Base-by-base conservation (phyloP, 2,329 filamentous ascomycete genomes). In the Colletotrichum chlorophyti region DNA sequence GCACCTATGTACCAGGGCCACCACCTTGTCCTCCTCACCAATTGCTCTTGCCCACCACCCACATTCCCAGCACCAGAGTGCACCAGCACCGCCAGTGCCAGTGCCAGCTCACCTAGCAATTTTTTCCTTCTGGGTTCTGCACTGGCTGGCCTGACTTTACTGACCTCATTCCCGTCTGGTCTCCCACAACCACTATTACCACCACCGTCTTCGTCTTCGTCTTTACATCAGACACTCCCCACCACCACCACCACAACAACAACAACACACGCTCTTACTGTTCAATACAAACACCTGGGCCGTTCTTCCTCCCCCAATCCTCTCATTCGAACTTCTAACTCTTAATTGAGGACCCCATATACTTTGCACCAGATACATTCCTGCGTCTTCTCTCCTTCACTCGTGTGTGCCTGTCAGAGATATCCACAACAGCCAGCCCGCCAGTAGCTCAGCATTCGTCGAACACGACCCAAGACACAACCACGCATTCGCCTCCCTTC, bases 171-270 rank as follows among this genome's bases (percentile, higher is more conserved):
- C 51, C 52, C 43, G 38, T 59, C 55, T 55, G 38, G 43, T 55
- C 57, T 60, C 32, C 57, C 51, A 49, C 50, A 43, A 55, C 51
- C n/a, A 24, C 41, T 17, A 32, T 34, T 26, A 42, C 52, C 31
- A 47, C 41, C 45, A 31, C 32, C 37, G 26, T 50, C 57, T 59
- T 55, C 31, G 51, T 55, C 51, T 57, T 60, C 57, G 57, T 46
- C 57, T 57, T 60, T 41, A 57, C 57, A 57, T 57, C 57, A 57
- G 57, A 50, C 57, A 60, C 51, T n/a, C n/a, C n/a, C n/a, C n/a
- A n/a, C n/a, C n/a, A n/a, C n/a, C n/a, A n/a, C n/a, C n/a, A n/a
- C n/a, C n/a, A n/a, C n/a, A n/a, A 54, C 29, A 43, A n/a, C n/a
- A n/a, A 45, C 42, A 38, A 42, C 50, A 53, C 49, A 50, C 29